Base-by-base conservation (phyloP, 148 eudicot species). In the Cornus kousa region DNA sequence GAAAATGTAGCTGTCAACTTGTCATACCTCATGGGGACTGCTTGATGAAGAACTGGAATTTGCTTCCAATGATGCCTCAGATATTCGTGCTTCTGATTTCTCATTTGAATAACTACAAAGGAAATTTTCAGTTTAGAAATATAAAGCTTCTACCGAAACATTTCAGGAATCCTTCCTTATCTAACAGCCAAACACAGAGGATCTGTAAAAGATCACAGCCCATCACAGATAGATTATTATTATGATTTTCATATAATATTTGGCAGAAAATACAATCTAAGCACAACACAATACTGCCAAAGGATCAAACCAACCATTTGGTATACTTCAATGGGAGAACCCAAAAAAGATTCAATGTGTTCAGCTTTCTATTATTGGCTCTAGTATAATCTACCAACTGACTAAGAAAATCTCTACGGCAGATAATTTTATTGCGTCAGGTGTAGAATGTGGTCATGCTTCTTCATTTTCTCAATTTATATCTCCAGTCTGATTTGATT, bases 101-200 rank as follows among this genome's bases (percentile, higher is more conserved):
- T 88, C 91, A 60, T 88, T 88, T 40, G 91, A 88, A 74, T 86
- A 86, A 67, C 91, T 88, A 55, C 55, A 84, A 68, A 70, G 16
- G 37, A 24, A 62, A 80, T 11, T n/a, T 35, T 23, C 69, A 79
- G 37, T 23, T 40, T 40, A 66, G 48, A 50, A 50, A 71, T 10
- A 71, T 71, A 9, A 68, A 7, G 20, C 39, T 9, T 72, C 28
- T 5, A 46, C 35, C 12, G 33, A 48, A 72, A 46, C 74, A 72
- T 46, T 39, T 43, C 17, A n/a, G 24, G 20, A 72, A 7, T 57
- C 74, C 3, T 12, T 46, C 17, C 35, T 46, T n/a, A 72, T 5
- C 35, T 22, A 24, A 10, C 37, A 11, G 23, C 6, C 33, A 72
- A 0, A 20, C 19, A 43, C 24, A 72, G 13, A 4, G 10, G 74